Evolutionary conservation across 371 early-diverging fungal species (phyloP), one percentile per base, ranked within the genome.

Genomic region (Mucor sp.): DNA sequence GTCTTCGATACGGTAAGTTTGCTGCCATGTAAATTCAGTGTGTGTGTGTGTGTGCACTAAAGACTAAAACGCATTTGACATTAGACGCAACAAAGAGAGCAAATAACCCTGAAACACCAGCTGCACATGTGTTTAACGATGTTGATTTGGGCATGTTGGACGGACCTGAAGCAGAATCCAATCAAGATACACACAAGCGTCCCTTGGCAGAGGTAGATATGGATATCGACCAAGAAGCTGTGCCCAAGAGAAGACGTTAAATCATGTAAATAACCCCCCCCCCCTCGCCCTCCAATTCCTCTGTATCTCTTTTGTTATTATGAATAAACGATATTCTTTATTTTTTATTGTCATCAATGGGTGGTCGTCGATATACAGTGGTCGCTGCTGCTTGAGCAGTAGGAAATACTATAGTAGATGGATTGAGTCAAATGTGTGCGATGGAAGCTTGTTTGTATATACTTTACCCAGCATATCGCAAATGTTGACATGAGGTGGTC

Each of bases 401-500:
- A 5, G 93, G 91, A 43, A 91, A 85, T 14, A 94, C 82, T 75
- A 63, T 30, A 47, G 32, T 35, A 23, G 30, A 28, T n/a, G 23
- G 6, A 25, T 14, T 53, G 7, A 53, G 15, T 53, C 17, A 1
- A 30, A 27, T 3, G 19, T 32, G 14, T 32, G 37, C 17, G 14
- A 50, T 57, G 6, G 14, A 17, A 8, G 32, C 17, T 7, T 7
- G 1, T 57, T 14, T 57, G 30, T 0, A 56, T 32, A 6, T 5
- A 14, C 7, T 60, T n/a, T 77, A 81, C 81, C 82, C 21, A 89
- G 68, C 80, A 93, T 82, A 73, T 89, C 90, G 15, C 92, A 90
- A 69, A 94, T 86, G 68, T 93, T 91, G 53, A 94, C 95, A 75
- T 94, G 94, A 11, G 89, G 84, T 17, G 91, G 94, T 3, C 95